Evolutionary conservation across 495 filamentous ascomycete genomes (phyloP).

Genomic region (Tetracladium marchalianum): DNA sequence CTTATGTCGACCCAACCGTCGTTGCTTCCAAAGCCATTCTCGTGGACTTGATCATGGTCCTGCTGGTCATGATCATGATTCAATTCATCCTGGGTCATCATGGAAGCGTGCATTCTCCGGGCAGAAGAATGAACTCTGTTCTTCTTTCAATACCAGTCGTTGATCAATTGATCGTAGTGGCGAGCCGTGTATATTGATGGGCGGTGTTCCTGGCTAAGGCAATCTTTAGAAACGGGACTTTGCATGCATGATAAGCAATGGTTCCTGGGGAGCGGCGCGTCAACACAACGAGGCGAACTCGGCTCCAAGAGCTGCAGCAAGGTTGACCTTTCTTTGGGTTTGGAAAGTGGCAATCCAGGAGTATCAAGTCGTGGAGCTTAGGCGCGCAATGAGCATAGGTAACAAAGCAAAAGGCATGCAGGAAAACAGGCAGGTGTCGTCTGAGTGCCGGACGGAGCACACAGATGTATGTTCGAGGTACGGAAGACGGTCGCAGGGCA

Average conservation of each 20-base stretch:
- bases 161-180: conserved; percentile 6
- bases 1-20: conserved; percentile 21
- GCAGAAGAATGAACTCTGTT: conserved; percentile 1
- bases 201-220: conserved; percentile 21
- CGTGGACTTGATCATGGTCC: conserved; percentile 8
- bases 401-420: neutral
- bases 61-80: conserved; percentile 16
- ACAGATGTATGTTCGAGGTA: conserved; percentile 6
- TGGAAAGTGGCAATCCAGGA: conserved; percentile 4
- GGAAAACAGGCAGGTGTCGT: neutral
- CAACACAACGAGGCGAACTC: conserved; percentile 16
- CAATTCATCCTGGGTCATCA: conserved; percentile 22
- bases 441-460: neutral
- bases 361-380: conserved; percentile 7
- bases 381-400: conserved; percentile 14
- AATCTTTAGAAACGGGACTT: conserved; percentile 21
- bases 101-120: conserved; percentile 21
- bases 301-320: conserved; percentile 15
- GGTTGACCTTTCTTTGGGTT: conserved; percentile 2
- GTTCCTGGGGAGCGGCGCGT: conserved; percentile 21
- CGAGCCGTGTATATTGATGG: conserved; percentile 9
- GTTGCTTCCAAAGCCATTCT: conserved; percentile 11
- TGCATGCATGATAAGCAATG: conserved; percentile 24
- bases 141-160: conserved; percentile 9
- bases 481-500: conserved; percentile 3